Percentiles rank a stretch among this genome's conserved stretches.
Conservation (phyloP, 352 stramenopile genomes). For the Hyaloperonospora arabidopsidis region DNA sequence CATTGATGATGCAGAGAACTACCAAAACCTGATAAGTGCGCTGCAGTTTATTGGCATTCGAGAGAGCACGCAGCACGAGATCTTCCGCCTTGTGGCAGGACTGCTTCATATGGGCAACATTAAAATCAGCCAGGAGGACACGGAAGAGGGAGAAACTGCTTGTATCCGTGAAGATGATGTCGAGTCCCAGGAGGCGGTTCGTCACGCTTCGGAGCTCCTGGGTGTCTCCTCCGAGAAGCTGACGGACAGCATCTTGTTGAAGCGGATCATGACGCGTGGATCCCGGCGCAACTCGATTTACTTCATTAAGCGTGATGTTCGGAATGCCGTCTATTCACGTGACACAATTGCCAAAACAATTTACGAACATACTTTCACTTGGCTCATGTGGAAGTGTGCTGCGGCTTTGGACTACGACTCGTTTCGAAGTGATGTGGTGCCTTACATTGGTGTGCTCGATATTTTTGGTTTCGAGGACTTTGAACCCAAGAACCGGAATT, state of each 20-base stretch:
- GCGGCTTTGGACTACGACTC: slow-evolving; percentile 75
- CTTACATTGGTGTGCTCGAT: slow-evolving; percentile 88
- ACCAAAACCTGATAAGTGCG: slow-evolving; percentile 49
- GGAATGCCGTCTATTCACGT: slow-evolving; percentile 68
- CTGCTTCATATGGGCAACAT: slow-evolving; percentile 80
- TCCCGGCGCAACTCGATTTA: slow-evolving; percentile 72
- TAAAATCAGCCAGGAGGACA: slow-evolving; percentile 59
- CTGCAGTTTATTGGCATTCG: slow-evolving; percentile 70
- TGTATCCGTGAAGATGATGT: slow-evolving; percentile 45
- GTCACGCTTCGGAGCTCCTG: slow-evolving; percentile 52
- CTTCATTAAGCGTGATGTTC: slow-evolving; percentile 62
- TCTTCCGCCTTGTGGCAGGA: slow-evolving; percentile 65
- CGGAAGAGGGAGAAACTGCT: slow-evolving; percentile 61
- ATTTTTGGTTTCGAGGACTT: slow-evolving; percentile 92
- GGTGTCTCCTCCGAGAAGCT: slow-evolving; percentile 59
- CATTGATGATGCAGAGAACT: slow-evolving; percentile 67
- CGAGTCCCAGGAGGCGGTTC: slow-evolving; percentile 38
- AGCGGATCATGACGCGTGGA: slow-evolving; percentile 72
- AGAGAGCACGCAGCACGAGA: slow-evolving; percentile 53
- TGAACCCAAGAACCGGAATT: slow-evolving; percentile 83
- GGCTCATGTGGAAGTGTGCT: slow-evolving; percentile 81
- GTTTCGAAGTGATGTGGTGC: slow-evolving; percentile 67
- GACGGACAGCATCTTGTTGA: slow-evolving; percentile 64
- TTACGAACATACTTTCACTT: slow-evolving; percentile 85
- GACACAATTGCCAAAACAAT: slow-evolving; percentile 88